phyloP scores from a whole-genome alignment of 805 yeast species.

The Diddensiella santjacobensis region DNA sequence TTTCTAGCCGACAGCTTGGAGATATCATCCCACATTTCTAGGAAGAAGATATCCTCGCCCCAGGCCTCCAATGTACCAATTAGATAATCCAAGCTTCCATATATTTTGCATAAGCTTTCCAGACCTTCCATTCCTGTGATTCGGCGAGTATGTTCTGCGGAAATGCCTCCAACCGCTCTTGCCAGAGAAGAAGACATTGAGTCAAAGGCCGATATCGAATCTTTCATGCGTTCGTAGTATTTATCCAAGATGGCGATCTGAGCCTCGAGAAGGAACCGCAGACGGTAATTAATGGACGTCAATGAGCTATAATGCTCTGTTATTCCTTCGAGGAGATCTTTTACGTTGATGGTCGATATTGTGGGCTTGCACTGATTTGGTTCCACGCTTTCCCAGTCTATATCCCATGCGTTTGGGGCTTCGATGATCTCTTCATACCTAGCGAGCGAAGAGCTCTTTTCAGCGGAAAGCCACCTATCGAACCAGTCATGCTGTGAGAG shows the following conservation, averaged over 20 bases:
- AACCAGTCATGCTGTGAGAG: slow-evolving; percentile 32
- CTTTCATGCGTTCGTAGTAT: slow-evolving; percentile 44
- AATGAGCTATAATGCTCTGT: slow-evolving; percentile 46
- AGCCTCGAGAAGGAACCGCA: slow-evolving; percentile 53
- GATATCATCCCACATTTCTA: slow-evolving; percentile 40
- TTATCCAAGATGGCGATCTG: slow-evolving; percentile 55
- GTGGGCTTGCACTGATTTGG: slow-evolving; percentile 53
- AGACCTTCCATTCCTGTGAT: slow-evolving; percentile 36
- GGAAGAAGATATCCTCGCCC: slow-evolving; percentile 42
- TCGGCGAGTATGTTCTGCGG: slow-evolving; percentile 30
- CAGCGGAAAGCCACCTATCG: slow-evolving; percentile 51
- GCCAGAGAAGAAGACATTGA: slow-evolving; percentile 36
- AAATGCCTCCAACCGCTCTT: slow-evolving; percentile 34
- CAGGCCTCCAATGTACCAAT: slow-evolving; percentile 39
- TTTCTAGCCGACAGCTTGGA: slow-evolving; percentile 25
- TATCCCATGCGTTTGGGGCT: slow-evolving; percentile 47
- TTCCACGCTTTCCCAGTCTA: slow-evolving; percentile 54
- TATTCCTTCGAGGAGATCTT: slow-evolving; percentile 53
- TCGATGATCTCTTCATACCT: slow-evolving; percentile 52
- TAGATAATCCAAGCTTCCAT: slow-evolving; percentile 37
- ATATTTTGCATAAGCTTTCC: slow-evolving; percentile 41
- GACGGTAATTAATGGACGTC: slow-evolving; percentile 49
- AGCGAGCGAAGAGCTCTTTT: slow-evolving; percentile 41
- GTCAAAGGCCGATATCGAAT: slow-evolving; percentile 42
- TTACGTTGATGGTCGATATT: slow-evolving; percentile 54